Evolutionary conservation across 441 rosid species (phyloP), one percentile per base, ranked within the genome.

Genomic region (Pelargonium myrrhifolium): DNA sequence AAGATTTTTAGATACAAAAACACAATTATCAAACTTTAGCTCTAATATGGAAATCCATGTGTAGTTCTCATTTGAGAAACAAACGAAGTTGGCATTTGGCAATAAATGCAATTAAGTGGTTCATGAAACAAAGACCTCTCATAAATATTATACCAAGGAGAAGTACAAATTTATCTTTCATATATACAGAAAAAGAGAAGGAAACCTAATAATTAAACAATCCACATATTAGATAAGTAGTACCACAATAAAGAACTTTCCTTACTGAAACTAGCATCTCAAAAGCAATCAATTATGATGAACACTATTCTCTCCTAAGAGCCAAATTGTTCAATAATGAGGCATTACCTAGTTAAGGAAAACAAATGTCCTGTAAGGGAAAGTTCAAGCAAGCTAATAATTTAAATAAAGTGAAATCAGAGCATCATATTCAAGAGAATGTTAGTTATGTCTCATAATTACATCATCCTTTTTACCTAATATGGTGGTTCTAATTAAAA

Each of bases 341-440:
- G 21, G 22, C 22, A 55, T 55, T 18, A 55, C n/a, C 60, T 18
- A 55, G 9, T 55, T 6, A 55, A 18, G 60, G 21, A 17, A 55
- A 55, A 8, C 22, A 18, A 22, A 39, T 7, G 14, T 35, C 61
- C 53, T 21, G 11, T 26, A 18, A 49, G 2, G 11, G 63, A 65
- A 14, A 68, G 55, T 45, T 37, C 62, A 68, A 18, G 28, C 53
- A 49, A 68, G 58, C 68, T 28, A 71, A 62, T 43, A 47, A 15
- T 15, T n/a, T 43, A 26, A 45, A 60, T 22, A 15, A 24, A 62
- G 40, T 37, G 9, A 37, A 7, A 37, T 6, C 40, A 37, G 40
- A 37, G 9, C 40, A 37, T 37, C 40, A 37, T 37, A 37, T 37
- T 37, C 40, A 37, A 37, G 40, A 37, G 40, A 37, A 37, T 7